Evolutionary conservation across 192 early-diverging fungal genomes (phyloP).

Genomic region (Entophlyctis luteolus): DNA sequence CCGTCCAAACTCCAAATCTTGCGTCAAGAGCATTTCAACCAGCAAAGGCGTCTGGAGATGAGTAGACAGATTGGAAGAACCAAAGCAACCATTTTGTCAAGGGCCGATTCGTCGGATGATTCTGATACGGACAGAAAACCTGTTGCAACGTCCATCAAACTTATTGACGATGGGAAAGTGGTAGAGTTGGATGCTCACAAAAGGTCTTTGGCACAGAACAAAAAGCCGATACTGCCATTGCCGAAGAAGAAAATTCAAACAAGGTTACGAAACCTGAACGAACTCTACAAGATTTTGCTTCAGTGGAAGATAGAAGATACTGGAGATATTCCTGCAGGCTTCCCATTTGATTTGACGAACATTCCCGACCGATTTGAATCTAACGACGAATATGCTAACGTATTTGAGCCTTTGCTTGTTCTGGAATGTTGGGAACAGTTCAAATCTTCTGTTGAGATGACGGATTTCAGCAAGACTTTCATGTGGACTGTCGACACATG

Average conservation of each 20-base stretch:
- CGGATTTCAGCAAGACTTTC: constrained; percentile 46
- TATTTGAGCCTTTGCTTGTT: constrained; percentile 78
- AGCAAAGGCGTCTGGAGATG: neutral
- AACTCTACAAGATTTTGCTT: constrained; percentile 34
- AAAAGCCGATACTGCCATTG: neutral
- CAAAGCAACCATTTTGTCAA: neutral
- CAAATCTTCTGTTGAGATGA: constrained; percentile 65
- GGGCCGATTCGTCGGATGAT: constrained; percentile 16
- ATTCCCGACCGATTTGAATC: constrained; percentile 63
- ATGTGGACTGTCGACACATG: constrained; percentile 42
- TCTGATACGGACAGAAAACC: neutral
- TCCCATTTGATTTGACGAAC: constrained; percentile 29
- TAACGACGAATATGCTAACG: constrained; percentile 53
- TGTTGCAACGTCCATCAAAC: constrained; percentile 5
- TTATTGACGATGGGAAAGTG: constrained; percentile 7
- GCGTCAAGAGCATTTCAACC: constrained; percentile 6
- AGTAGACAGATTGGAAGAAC: neutral
- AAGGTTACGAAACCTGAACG: constrained; percentile 24
- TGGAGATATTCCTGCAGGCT: constrained; percentile 37
- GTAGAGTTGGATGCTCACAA: neutral
- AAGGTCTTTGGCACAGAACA: neutral
- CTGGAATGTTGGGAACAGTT: constrained; percentile 85
- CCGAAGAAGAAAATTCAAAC: neutral
- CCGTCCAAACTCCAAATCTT: constrained; percentile 15
- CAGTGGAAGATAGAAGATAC: constrained; percentile 23